These are phyloP conservation scores for Aspergillus affinis DNA, from an alignment of 495 filamentous ascomycete species.

Conservation along the genomic window DNA sequence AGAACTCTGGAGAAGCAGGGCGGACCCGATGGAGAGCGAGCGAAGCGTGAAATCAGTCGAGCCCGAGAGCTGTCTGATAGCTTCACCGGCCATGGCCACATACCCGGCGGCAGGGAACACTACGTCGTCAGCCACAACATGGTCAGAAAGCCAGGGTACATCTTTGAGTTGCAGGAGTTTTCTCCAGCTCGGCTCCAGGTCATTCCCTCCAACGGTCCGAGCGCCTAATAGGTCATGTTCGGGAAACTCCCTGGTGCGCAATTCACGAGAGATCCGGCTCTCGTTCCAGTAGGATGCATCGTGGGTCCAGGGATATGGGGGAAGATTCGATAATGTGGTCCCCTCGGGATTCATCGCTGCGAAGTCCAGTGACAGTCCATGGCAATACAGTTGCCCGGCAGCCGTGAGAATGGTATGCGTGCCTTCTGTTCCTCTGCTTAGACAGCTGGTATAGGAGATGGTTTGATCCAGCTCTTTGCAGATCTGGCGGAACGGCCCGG, in stretches of 20 bases:
- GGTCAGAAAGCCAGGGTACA: slow-evolving; percentile 30
- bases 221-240: slow-evolving; percentile 40
- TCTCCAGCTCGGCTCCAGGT: slow-evolving; percentile 34
- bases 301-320: slow-evolving; percentile 40
- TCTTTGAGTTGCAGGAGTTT: slow-evolving; percentile 35
- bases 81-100: slow-evolving; percentile 48
- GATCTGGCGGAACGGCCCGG: too few relatives aligned
- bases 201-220: slow-evolving; percentile 19
- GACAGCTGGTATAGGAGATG: too few relatives aligned
- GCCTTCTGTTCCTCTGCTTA: too few relatives aligned
- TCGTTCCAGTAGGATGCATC: too few relatives aligned
- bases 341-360: too few relatives aligned
- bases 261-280: slow-evolving; percentile 23
- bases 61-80: slow-evolving; percentile 37
- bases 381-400: too few relatives aligned
- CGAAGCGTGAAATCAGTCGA: slow-evolving; percentile 24
- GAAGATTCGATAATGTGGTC: too few relatives aligned
- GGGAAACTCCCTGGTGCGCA: slow-evolving; percentile 23
- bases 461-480: too few relatives aligned
- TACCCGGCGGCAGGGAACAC: slow-evolving; percentile 51
- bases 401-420: too few relatives aligned
- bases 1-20: slow-evolving; percentile 28
- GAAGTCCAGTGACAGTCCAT: too few relatives aligned
- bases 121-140: slow-evolving; percentile 39
- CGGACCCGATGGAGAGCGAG: slow-evolving; percentile 24